These are phyloP conservation scores for Cicer pinnatifidum DNA, from an alignment of 306 rosid species.

Conservation along the genomic window DNA sequence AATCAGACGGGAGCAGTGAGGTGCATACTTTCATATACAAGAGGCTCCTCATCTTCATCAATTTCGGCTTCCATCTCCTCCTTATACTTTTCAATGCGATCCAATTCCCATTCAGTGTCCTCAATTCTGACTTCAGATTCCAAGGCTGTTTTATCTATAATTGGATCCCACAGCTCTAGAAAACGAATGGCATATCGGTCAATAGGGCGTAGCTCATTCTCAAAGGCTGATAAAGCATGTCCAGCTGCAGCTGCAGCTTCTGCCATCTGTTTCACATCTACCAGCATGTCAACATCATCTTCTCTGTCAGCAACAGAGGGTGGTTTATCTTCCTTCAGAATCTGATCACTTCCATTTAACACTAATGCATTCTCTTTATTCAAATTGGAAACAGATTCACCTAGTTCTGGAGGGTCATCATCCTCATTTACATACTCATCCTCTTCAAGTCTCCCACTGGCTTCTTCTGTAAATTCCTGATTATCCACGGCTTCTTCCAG, in stretches of 20 bases:
- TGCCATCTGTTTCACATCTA: slow-evolving; percentile 94
- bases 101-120: slow-evolving; percentile 99
- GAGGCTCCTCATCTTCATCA: slow-evolving; percentile 99
- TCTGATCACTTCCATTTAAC: slow-evolving; percentile 51
- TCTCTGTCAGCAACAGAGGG: slow-evolving; percentile 59
- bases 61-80: slow-evolving; percentile 99
- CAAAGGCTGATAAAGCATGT: slow-evolving; percentile 84
- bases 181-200: slow-evolving; percentile 94
- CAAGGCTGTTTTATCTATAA: slow-evolving; percentile 80
- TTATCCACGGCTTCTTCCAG: slow-evolving; percentile 97
- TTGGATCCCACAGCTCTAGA: slow-evolving; percentile 96
- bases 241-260: slow-evolving; percentile 96
- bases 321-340: slow-evolving; percentile 63
- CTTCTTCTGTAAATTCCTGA: slow-evolving; percentile 97
- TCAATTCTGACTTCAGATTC: slow-evolving; percentile 87
- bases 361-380: slow-evolving; percentile 60
- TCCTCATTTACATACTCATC: slow-evolving; percentile 90
- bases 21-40: slow-evolving; percentile 91
- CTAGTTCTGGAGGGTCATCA: slow-evolving; percentile 74
- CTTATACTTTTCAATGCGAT: slow-evolving; percentile 92
- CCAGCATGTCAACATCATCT: slow-evolving; percentile 92
- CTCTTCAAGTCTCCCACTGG: slow-evolving; percentile 89
- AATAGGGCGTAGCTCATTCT: slow-evolving; percentile 84
- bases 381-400: slow-evolving; percentile 53
- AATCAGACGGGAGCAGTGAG: slow-evolving; percentile 34